These are phyloP conservation scores for Penicillium lagena DNA, from an alignment of 495 filamentous ascomycete genomes.

Conservation along the genomic window DNA sequence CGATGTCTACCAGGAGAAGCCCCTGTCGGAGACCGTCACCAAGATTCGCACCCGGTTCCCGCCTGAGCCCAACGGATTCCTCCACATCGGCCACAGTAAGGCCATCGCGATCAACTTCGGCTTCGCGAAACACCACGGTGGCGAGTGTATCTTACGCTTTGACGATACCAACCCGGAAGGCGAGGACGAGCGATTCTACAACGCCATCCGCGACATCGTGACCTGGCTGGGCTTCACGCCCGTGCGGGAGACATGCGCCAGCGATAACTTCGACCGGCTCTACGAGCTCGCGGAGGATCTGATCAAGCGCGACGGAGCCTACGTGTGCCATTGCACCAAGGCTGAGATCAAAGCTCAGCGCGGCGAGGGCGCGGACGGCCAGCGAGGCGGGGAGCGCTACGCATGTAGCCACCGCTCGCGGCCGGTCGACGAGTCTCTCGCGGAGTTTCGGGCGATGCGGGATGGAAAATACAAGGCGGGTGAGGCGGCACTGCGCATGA, in stretches of 20 bases:
- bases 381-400: constrained; percentile 64
- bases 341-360: constrained; percentile 78
- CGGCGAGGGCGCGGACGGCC: constrained; percentile 62
- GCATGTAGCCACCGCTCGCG: constrained; percentile 74
- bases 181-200: constrained; percentile 74
- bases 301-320: constrained; percentile 65
- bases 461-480: constrained; percentile 86
- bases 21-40: constrained; percentile 49
- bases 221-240: constrained; percentile 80
- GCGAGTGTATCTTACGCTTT: constrained; percentile 62
- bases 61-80: constrained; percentile 71
- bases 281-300: constrained; percentile 87
- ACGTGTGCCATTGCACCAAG: constrained; percentile 69
- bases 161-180: constrained; percentile 84
- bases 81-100: constrained; percentile 91
- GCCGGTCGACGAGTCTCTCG: constrained; percentile 66
- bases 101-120: constrained; percentile 98
- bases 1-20: constrained; percentile 72
- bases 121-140: constrained; percentile 80
- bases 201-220: constrained; percentile 71
- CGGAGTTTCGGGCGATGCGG: constrained; percentile 82
- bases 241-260: constrained; percentile 68
- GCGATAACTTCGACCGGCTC: constrained; percentile 78
- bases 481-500: constrained; percentile 89
- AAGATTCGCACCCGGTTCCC: constrained; percentile 70